A percentile compares a stretch with the other conserved stretches of the same genome.
phyloP scores from a whole-genome alignment of 2,329 filamentous ascomycete species.

The Curvularia eragrostidis region DNA sequence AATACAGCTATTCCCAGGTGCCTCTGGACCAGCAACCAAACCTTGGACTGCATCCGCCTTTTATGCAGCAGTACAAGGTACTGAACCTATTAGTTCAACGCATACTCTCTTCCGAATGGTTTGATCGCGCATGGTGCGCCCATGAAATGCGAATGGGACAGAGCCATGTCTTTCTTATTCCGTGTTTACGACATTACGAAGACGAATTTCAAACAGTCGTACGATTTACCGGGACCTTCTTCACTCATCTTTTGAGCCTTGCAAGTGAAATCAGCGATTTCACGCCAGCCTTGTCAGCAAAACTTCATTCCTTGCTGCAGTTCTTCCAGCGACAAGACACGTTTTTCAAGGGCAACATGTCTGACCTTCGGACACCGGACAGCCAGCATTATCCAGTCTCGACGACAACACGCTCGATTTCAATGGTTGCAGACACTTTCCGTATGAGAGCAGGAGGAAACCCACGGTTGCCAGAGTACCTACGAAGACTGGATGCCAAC shows the following conservation, averaged over 20 bases:
- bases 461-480: constrained; percentile 49
- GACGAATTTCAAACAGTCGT: constrained; percentile 38
- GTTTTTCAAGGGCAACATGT: constrained; percentile 8
- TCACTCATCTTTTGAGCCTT: constrained; percentile 51
- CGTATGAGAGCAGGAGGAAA: constrained; percentile 53
- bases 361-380: constrained; percentile 25
- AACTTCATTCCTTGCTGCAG: constrained; percentile 31
- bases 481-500: constrained; percentile 51
- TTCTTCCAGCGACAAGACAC: constrained; percentile 24
- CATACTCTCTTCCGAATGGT: constrained; percentile 52
- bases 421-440: constrained; percentile 48
- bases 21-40: constrained; percentile 35
- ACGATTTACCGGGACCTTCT: constrained; percentile 52
- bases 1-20: constrained; percentile 41
- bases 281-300: constrained; percentile 20
- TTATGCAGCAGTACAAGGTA: constrained; percentile 36
- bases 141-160: constrained; percentile 54
- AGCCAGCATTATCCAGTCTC: constrained; percentile 19
- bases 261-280: constrained; percentile 32
- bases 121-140: constrained; percentile 54
- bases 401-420: constrained; percentile 18
- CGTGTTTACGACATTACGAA: constrained; percentile 38
- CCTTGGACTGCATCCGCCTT: constrained; percentile 34
- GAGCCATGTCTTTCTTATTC: constrained; percentile 52
- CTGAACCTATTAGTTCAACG: constrained; percentile 44